A percentile compares a stretch with the other conserved stretches of the same genome.
phyloP scores from a whole-genome alignment of 495 filamentous ascomycete species.

The Lophium mytilinum region DNA sequence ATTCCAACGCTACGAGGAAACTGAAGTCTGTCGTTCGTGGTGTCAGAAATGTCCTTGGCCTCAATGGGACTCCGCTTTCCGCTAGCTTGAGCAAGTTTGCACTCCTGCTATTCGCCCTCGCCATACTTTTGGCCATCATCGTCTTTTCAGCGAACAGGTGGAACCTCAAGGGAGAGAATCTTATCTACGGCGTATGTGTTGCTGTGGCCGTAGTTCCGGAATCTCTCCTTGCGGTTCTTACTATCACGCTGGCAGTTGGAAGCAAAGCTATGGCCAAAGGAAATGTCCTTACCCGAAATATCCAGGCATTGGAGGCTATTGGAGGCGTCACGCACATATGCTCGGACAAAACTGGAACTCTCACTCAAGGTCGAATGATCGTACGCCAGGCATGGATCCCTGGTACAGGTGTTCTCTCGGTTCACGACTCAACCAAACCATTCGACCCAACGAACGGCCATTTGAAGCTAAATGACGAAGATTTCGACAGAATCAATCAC shows the following conservation, averaged over 20 bases:
- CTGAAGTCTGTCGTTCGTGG: slow-evolving; percentile 32
- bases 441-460: slow-evolving; percentile 28
- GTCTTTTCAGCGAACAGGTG: slow-evolving; percentile 56
- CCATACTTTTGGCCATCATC: slow-evolving; percentile 60
- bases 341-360: slow-evolving; percentile 57
- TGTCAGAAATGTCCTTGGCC: slow-evolving; percentile 49
- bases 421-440: slow-evolving; percentile 26
- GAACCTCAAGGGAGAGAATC: slow-evolving; percentile 51
- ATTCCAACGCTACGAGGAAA: slow-evolving; percentile 29
- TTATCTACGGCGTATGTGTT: slow-evolving; percentile 58
- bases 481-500: slow-evolving; percentile 6
- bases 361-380: slow-evolving; percentile 55
- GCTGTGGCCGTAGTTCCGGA: slow-evolving; percentile 70
- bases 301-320: slow-evolving; percentile 56
- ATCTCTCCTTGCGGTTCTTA: slow-evolving; percentile 66
- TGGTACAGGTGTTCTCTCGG: slow-evolving; percentile 12
- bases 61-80: slow-evolving; percentile 63
- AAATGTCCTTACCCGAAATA: slow-evolving; percentile 60
- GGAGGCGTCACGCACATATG: slow-evolving; percentile 52
- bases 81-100: slow-evolving; percentile 64
- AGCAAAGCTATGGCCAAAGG: slow-evolving; percentile 63
- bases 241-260: slow-evolving; percentile 67
- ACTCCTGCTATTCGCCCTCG: slow-evolving; percentile 58
- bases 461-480: slow-evolving; percentile 16
- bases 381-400: slow-evolving; percentile 44